Percentiles rank a stretch among this genome's conserved stretches.
Evolutionary conservation across 1,139 yeast genomes (phyloP).

Genomic region (Yamadazyma triangularis): DNA sequence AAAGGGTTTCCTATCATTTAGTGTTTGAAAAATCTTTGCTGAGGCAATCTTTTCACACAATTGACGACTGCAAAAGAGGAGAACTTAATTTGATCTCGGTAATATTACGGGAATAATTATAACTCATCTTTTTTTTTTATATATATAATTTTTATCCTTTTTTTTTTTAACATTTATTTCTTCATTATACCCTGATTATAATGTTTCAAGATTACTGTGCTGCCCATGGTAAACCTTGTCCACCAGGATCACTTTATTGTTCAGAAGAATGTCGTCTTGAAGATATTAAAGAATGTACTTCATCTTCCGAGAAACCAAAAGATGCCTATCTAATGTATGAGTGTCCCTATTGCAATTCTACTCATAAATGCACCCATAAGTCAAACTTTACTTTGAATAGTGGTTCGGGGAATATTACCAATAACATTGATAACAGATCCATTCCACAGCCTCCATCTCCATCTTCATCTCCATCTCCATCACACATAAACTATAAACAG

Average conservation of each 20-base stretch:
- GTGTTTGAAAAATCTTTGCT: too few relatives aligned
- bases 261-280: constrained; percentile 14
- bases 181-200: too few relatives aligned
- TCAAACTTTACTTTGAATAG: background rate
- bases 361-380: constrained; percentile 5
- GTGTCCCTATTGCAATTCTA: constrained; percentile 11
- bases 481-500: background rate
- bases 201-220: constrained; percentile 19
- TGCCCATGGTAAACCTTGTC: constrained; percentile 15
- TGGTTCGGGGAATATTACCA: background rate
- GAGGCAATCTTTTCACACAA: too few relatives aligned
- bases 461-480: background rate
- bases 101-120: too few relatives aligned
- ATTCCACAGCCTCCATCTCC: background rate
- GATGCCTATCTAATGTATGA: constrained; percentile 9
- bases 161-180: too few relatives aligned
- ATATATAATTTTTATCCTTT: too few relatives aligned
- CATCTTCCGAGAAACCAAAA: constrained; percentile 1
- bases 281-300: constrained; percentile 8
- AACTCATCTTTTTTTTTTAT: too few relatives aligned
- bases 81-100: too few relatives aligned
- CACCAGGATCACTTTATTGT: constrained; percentile 16
- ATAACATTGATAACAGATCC: too few relatives aligned
- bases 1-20: too few relatives aligned
- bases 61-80: too few relatives aligned